Conservation (phyloP, 2,329 filamentous ascomycete genomes). For the Alternaria metachromatica region DNA sequence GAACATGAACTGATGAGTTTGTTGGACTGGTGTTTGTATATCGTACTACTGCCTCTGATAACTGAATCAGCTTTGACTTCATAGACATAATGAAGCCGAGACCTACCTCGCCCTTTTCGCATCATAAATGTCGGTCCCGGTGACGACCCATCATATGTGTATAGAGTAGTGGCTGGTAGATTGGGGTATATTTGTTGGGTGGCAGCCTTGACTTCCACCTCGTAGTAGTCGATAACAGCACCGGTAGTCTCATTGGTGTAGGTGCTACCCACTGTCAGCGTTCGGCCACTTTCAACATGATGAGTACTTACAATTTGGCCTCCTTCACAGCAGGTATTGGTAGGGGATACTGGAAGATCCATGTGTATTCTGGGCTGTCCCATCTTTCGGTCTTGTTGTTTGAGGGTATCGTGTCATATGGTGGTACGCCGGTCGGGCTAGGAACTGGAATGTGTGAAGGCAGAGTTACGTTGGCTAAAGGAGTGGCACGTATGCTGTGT, state of each 20-base stretch:
- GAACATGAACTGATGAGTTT: slow-evolving; percentile 60
- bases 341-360: slow-evolving; percentile 51
- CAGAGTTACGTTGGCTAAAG: slow-evolving; percentile 7
- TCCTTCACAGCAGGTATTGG: slow-evolving; percentile 56
- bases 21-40: slow-evolving; percentile 59
- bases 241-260: slow-evolving; percentile 47
- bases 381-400: slow-evolving; percentile 22
- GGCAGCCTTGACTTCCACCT: slow-evolving; percentile 52
- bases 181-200: slow-evolving; percentile 54
- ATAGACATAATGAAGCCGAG: neutral
- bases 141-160: slow-evolving; percentile 62
- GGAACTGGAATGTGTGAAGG: neutral
- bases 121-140: slow-evolving; percentile 63
- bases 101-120: slow-evolving; percentile 50
- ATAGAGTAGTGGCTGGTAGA: slow-evolving; percentile 48
- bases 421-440: neutral
- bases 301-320: slow-evolving; percentile 48
- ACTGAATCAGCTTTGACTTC: neutral
- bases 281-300: neutral
- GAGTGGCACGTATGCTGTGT: slow-evolving; percentile 1
- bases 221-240: slow-evolving; percentile 55
- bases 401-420: slow-evolving; percentile 4
- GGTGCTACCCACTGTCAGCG: slow-evolving; percentile 34
- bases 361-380: slow-evolving; percentile 48
- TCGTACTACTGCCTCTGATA: slow-evolving; percentile 60